Conservation (phyloP, 345 rosid species). For the Bruguiera gymnorhiza region DNA sequence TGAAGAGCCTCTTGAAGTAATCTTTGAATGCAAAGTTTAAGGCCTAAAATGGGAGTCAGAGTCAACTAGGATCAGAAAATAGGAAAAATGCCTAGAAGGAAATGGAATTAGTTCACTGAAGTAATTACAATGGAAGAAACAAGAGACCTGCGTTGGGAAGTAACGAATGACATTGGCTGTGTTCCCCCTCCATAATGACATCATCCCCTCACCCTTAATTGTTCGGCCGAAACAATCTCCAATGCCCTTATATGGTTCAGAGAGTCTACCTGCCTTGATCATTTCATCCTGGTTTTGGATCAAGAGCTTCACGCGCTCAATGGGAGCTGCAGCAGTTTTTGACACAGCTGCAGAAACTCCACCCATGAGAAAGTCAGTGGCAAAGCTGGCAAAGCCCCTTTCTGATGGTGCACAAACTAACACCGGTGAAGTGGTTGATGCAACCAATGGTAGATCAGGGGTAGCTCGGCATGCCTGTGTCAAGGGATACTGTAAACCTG, state of each 20-base stretch:
- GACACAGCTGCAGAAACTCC: constrained; percentile 32
- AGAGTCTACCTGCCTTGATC: constrained; percentile 27
- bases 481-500: constrained; percentile 13
- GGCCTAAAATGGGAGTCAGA: constrained; percentile 16
- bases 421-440: constrained; percentile 6
- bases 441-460: constrained; percentile 11
- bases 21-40: constrained; percentile 25
- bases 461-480: constrained; percentile 1
- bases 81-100: not conserved
- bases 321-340: constrained; percentile 27
- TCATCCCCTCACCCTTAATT: constrained; percentile 24
- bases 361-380: constrained; percentile 29
- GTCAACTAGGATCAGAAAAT: not conserved
- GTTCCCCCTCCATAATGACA: constrained; percentile 32
- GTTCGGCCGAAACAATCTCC: constrained; percentile 28
- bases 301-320: constrained; percentile 25
- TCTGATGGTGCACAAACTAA: constrained; percentile 19
- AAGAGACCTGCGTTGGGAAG: constrained; percentile 28
- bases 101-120: not conserved
- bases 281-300: constrained; percentile 23
- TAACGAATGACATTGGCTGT: constrained; percentile 30
- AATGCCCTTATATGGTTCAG: constrained; percentile 26
- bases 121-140: not conserved
- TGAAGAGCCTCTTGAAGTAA: constrained; percentile 25
- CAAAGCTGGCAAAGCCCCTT: constrained; percentile 16